Base-by-base conservation (phyloP, 2,329 filamentous ascomycete genomes). In the Fonsecaea erecta region DNA sequence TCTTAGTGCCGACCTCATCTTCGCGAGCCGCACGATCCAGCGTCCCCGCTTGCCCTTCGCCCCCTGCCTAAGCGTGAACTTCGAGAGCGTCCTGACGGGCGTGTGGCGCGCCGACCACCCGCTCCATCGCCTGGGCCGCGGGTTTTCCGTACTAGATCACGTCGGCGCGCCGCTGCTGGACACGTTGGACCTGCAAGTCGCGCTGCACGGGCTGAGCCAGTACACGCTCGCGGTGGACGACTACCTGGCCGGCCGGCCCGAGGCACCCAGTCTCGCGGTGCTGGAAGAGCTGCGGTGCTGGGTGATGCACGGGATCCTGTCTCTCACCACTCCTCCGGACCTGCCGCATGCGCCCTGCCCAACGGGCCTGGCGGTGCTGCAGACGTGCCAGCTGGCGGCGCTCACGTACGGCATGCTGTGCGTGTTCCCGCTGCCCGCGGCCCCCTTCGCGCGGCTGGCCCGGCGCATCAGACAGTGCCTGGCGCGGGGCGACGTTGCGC, bases 141-240 rank as follows among this genome's bases (percentile, higher is more conserved):
- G 57, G 21, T 60, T 60, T 40, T 32, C 57, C 1, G n/a, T 32
- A 4, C 46, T 60, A 21, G 43, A 52, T 28, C 21, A 18, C 2
- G 52, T 60, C 43, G 57, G 32, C 21, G 37, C 57, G 9, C 16
- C 40, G 8, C 28, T 24, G n/a, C n/a, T n/a, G n/a, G 12, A 52
- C 26, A 14, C 43, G 6, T 21, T 35, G 14, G 57, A 60, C 12
- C 57, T 64, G 11, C 46, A 54, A n/a, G 12, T 61, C 8, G 56
- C 46, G 1, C 48, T 64, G n/a, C 34, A 28, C 5, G 46, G 57
- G 7, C 26, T 64, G 26, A 58, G 55, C 26, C 57, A 61, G 8
- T 64, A 64, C 18, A 54, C 46, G 6, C 56, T 61, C 16, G 46
- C 55, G 32, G 62, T 64, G 30, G 57, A 64, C 35, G 62, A 64